Conservation (phyloP, 306 rosid species). For the Sphenostylis stenocarpa region DNA sequence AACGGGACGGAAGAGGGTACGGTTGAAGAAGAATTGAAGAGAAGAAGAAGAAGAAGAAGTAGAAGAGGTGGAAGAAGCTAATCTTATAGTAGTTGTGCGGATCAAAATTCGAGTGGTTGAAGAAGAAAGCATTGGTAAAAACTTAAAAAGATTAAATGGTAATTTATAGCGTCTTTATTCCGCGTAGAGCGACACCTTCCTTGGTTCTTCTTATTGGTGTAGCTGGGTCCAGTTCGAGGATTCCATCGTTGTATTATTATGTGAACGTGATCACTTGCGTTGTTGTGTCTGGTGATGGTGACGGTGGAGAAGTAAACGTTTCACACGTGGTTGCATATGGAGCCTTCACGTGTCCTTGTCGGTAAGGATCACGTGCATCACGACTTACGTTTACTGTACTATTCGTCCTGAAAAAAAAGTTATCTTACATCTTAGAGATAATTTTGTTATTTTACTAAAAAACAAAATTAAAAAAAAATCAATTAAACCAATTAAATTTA, state of each 20-base stretch:
- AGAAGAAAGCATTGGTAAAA: constrained; percentile 38
- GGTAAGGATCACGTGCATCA: constrained; percentile 15
- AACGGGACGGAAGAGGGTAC: background rate
- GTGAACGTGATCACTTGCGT: background rate
- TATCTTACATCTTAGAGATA: too few relatives aligned
- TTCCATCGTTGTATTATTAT: background rate
- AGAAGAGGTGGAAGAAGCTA: background rate
- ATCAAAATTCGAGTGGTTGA: constrained; percentile 38
- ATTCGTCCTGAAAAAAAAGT: too few relatives aligned
- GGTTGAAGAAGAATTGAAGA: background rate
- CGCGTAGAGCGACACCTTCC: background rate
- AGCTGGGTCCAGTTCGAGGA: background rate
- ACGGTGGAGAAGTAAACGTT: background rate
- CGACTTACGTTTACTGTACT: too few relatives aligned
- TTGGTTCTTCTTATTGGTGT: background rate
- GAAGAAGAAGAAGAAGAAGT: constrained; percentile 31
- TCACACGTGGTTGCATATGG: constrained; percentile 22
- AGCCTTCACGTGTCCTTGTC: background rate
- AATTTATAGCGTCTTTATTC: background rate
- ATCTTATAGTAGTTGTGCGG: background rate
- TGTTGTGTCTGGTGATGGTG: background rate
- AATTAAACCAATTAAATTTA: too few relatives aligned
- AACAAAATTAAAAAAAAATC: too few relatives aligned
- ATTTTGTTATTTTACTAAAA: too few relatives aligned
- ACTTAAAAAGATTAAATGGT: background rate